Evolutionary conservation across 1,284 basidiomycete genomes (phyloP).

Genomic region (Apiotrichum gracile): DNA sequence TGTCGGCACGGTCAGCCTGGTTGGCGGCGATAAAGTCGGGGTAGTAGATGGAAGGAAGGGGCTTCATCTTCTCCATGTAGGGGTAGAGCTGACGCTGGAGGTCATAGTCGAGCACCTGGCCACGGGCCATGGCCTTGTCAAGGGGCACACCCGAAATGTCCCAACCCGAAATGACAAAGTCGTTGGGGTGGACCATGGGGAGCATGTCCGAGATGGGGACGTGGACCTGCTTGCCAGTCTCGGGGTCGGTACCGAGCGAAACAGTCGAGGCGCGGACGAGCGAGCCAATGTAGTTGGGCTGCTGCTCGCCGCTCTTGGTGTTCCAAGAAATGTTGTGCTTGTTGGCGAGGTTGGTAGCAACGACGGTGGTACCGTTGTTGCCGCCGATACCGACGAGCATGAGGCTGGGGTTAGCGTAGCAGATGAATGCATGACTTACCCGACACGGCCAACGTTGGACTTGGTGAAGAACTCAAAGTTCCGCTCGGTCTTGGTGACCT

Average conservation of each 20-base stretch:
- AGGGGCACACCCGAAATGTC: conserved; percentile 82
- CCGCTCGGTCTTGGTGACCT: conserved; percentile 63
- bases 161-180: conserved; percentile 96
- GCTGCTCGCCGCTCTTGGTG: conserved; percentile 87
- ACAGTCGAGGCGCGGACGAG: conserved; percentile 87
- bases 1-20: conserved; percentile 85
- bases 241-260: conserved; percentile 77
- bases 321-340: conserved; percentile 90
- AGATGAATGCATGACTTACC: conserved; percentile 56
- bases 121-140: conserved; percentile 89
- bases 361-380: conserved; percentile 94
- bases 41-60: conserved; percentile 90
- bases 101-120: conserved; percentile 92
- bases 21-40: conserved; percentile 96
- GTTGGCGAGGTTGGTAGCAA: conserved; percentile 94
- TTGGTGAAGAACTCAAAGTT: conserved; percentile 88
- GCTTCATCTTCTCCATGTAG: conserved; percentile 73
- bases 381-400: conserved; percentile 97
- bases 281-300: conserved; percentile 95
- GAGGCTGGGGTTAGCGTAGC: conserved; percentile 54
- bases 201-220: conserved; percentile 90
- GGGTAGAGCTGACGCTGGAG: conserved; percentile 91
- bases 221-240: conserved; percentile 83
- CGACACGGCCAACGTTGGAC: conserved; percentile 82
- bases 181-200: conserved; percentile 98